Base-by-base conservation (phyloP, 805 yeast species). In the Hanseniaspora hatyaiensis region DNA sequence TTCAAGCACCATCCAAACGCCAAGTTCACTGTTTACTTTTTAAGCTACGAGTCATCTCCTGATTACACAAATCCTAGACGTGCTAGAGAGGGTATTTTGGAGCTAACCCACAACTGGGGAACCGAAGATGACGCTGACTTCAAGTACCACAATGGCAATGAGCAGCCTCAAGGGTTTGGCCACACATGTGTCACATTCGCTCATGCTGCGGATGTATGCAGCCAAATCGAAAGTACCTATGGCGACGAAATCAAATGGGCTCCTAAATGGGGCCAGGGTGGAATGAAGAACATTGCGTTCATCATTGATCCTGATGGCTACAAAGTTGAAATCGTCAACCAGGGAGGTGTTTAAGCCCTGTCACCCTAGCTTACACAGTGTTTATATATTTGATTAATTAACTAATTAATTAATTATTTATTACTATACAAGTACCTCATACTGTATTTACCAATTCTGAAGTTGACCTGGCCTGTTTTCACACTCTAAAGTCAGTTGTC, bases 41-140 rank as follows among this genome's bases (percentile, higher is more conserved):
- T 92, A 53, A 94, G 87, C n/a, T 89, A 78, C 64, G 20, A 15
- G 8, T 74, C 72, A 29, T 73, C 73, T 53, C 66, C 62, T 46
- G 56, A 67, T 9, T 61, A 69, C 56, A 59, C 66, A 55, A 51
- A 78, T 72, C 59, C 64, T 36, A 57, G 68, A 30, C 65, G 69
- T 49, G 54, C 60, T 3, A 57, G 78, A 51, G 86, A 84, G 61
- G 80, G 89, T 18, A 65, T 92, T 11, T 63, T 92, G 48, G 98
- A 92, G 66, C 71, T 92, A 60, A 89, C 97, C 40, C 89, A 86
- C 67, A 92, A 92, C 68, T 89, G 86, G 80, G 98, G 97, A 19
- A 85, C 96, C 19, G 98, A 92, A 61, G 58, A 66, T 18, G 95
- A 89, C 52, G 71, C 73, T 15, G 70, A 72, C 4, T 84, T 86